Evolutionary conservation across 1,139 yeast species (phyloP).

Genomic region (Kluyveromyces sp.): DNA sequence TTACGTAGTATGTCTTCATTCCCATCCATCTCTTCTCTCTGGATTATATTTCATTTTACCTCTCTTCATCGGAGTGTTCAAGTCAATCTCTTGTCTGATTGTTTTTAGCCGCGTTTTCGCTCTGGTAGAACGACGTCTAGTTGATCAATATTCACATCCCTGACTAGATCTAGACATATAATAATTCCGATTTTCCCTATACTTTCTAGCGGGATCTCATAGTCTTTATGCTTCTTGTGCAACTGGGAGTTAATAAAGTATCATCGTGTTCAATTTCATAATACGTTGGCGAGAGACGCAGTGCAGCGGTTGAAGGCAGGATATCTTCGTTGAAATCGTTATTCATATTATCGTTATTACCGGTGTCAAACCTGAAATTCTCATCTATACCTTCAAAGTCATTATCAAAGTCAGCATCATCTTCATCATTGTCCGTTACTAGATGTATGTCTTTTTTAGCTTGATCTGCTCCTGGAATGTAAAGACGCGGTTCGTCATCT

Average conservation of each 20-base stretch:
- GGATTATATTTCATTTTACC: conserved; percentile 44
- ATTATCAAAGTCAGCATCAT: conserved; percentile 56
- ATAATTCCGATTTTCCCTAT: conserved; percentile 13
- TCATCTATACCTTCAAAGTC: conserved; percentile 27
- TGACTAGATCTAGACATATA: neutral
- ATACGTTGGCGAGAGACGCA: conserved; percentile 22
- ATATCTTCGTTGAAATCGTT: no score
- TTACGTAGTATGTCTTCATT: conserved; percentile 45
- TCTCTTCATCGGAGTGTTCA: conserved; percentile 26
- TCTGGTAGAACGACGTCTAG: conserved; percentile 1
- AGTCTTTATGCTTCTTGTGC: conserved; percentile 19
- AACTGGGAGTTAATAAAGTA: conserved; percentile 23
- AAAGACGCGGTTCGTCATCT: conserved; percentile 2
- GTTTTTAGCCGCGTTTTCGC: conserved; percentile 22
- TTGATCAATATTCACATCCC: neutral
- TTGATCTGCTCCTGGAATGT: neutral
- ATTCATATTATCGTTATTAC: conserved; percentile 7
- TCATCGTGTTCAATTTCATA: conserved; percentile 24
- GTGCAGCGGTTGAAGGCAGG: conserved; percentile 4
- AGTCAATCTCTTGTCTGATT: conserved; percentile 30
- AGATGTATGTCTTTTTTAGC: neutral
- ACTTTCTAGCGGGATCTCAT: conserved; percentile 20
- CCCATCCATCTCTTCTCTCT: conserved; percentile 48
- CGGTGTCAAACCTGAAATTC: conserved; percentile 16
- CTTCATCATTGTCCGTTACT: conserved; percentile 41